Percentiles rank a stretch among this genome's conserved stretches.
These are phyloP conservation scores for Musa itinerans DNA, from an alignment of 176 grass and related monocot genomes.

Conservation along the genomic window DNA sequence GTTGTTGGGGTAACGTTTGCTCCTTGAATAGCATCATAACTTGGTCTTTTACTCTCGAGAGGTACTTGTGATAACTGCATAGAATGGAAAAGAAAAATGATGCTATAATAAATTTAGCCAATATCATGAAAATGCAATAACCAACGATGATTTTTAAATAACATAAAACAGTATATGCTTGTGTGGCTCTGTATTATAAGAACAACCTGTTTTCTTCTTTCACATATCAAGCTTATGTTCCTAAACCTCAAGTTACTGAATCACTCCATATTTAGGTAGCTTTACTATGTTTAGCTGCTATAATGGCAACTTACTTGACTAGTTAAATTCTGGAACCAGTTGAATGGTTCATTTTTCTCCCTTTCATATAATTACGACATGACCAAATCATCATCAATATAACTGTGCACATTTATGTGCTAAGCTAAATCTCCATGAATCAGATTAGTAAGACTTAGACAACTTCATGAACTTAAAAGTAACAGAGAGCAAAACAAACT, in stretches of 20 bases:
- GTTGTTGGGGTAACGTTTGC: constrained; percentile 64
- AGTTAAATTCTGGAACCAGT: not conserved
- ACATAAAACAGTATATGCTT: not conserved
- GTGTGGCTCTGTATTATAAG: no score
- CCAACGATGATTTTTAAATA: not conserved
- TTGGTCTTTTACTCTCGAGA: constrained; percentile 66
- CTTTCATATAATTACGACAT: no score
- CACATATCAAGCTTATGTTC: not conserved
- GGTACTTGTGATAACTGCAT: constrained; percentile 70
- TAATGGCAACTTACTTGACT: not conserved
- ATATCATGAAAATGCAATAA: not conserved
- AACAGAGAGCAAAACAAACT: no score
- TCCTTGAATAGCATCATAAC: constrained; percentile 75
- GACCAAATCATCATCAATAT: no score
- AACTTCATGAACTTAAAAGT: no score
- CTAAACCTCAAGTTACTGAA: not conserved
- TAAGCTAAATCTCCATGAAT: no score
- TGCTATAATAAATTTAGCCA: not conserved
- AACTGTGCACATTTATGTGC: no score
- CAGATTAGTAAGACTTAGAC: no score
- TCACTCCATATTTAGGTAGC: not conserved
- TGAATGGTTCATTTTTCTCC: not conserved
- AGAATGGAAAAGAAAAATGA: not conserved
- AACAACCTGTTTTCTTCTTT: not conserved
- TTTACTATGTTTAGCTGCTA: not conserved